Conservation (phyloP, 2,329 filamentous ascomycete species). For the Curvularia hawaiiensis region DNA sequence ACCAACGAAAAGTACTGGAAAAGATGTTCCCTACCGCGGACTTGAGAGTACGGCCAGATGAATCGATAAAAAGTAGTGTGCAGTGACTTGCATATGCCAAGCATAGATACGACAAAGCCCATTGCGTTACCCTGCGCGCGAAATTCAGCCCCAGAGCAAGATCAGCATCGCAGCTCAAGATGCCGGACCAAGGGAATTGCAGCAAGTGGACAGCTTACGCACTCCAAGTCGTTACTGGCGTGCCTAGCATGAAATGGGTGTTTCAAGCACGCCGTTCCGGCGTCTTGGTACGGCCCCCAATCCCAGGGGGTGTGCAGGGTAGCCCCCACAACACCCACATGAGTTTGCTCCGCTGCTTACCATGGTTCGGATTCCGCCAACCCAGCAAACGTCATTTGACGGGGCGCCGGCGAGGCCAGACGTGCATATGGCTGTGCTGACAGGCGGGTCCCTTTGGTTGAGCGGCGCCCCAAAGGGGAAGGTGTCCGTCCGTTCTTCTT, state of each 20-base stretch:
- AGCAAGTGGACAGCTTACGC: background rate
- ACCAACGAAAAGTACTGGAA: background rate
- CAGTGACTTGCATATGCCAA: background rate
- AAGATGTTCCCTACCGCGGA: background rate
- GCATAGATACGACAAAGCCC: background rate
- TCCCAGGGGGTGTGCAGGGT: conserved; percentile 4
- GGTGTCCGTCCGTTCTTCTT: background rate
- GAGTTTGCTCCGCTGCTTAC: background rate
- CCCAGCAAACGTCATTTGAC: conserved; percentile 8
- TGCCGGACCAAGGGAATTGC: background rate
- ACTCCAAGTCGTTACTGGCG: conserved; percentile 3
- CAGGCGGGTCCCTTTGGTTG: background rate
- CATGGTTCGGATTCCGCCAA: background rate
- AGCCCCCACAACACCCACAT: background rate
- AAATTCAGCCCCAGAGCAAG: background rate
- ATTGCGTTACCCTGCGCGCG: background rate
- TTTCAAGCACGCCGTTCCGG: conserved; percentile 9
- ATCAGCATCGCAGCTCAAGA: background rate
- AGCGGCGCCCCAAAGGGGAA: background rate
- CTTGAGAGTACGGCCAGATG: background rate
- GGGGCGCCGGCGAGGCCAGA: background rate
- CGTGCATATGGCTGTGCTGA: conserved; percentile 3
- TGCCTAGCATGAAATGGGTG: conserved; percentile 6
- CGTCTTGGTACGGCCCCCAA: conserved; percentile 5
- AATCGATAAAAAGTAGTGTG: background rate